A percentile compares a stretch with the other conserved stretches of the same genome.
phyloP scores from a whole-genome alignment of 83 land plant genomes.

The Thuja plicata region DNA sequence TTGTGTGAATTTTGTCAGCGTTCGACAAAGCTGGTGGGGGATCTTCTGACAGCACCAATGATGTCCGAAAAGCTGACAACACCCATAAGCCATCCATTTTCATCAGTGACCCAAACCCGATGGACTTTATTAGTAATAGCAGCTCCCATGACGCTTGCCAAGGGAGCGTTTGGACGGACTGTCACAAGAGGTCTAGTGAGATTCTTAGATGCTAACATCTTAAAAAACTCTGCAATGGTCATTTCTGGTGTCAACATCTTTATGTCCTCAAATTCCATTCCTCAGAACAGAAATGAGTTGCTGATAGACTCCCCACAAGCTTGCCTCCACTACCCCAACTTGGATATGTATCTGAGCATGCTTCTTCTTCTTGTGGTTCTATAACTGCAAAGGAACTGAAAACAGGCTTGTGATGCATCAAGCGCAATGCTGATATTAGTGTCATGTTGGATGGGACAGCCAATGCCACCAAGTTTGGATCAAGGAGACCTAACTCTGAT shows the following conservation, averaged over 20 bases:
- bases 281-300: constrained; percentile 16
- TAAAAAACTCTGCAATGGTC: neutral
- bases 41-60: constrained; percentile 9
- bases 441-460: constrained; percentile 11
- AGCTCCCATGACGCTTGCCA: constrained; percentile 15
- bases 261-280: constrained; percentile 8
- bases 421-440: neutral
- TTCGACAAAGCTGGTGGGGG: neutral
- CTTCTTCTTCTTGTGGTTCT: constrained; percentile 1
- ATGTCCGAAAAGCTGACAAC: constrained; percentile 20
- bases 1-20: neutral
- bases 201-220: neutral
- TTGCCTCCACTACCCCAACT: constrained; percentile 1
- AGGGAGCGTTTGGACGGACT: constrained; percentile 16
- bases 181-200: constrained; percentile 11
- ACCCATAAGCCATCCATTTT: constrained; percentile 19
- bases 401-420: constrained; percentile 11
- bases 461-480: constrained; percentile 12
- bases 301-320: constrained; percentile 13
- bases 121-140: constrained; percentile 16
- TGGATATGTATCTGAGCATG: neutral
- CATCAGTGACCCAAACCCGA: constrained; percentile 17
- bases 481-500: constrained; percentile 4
- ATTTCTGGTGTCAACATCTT: neutral
- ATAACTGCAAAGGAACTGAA: constrained; percentile 3